Conservation (phyloP, 768 basidiomycete genomes). For the Lactarius sanguifluus region DNA sequence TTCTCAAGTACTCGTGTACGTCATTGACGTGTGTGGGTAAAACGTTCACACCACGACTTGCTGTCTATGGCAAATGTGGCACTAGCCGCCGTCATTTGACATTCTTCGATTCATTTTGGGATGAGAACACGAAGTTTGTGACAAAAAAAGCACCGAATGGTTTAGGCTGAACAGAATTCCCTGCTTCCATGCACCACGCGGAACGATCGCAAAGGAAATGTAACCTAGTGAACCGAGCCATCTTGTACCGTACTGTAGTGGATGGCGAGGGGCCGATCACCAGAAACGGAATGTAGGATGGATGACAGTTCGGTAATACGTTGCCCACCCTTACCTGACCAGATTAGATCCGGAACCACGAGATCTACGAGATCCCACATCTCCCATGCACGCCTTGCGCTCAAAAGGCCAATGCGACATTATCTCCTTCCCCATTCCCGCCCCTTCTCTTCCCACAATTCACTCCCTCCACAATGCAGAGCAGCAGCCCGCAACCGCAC, state of each 20-base stretch:
- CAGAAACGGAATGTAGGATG: too few relatives aligned
- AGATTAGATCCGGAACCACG: too few relatives aligned
- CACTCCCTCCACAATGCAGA: constrained; percentile 3
- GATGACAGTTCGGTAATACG: too few relatives aligned
- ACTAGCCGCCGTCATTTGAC: not conserved
- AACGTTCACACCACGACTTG: not conserved
- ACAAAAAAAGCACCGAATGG: not conserved
- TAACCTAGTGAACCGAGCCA: too few relatives aligned
- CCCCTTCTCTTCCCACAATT: not conserved
- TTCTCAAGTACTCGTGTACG: not conserved
- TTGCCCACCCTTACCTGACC: too few relatives aligned
- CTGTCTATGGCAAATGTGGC: not conserved
- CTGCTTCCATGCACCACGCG: not conserved
- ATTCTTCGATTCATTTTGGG: not conserved
- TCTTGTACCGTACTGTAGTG: too few relatives aligned
- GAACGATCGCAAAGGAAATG: not conserved
- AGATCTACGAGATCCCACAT: too few relatives aligned
- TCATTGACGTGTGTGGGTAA: not conserved
- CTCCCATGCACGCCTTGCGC: too few relatives aligned
- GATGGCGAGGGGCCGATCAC: too few relatives aligned
- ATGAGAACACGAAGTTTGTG: too few relatives aligned
- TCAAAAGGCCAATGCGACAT: not conserved
- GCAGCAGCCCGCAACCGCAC: not conserved
- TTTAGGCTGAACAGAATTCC: not conserved
- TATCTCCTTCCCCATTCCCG: not conserved